Base-by-base conservation (phyloP, 352 stramenopile genomes). In the Globisporangium apiculatum region DNA sequence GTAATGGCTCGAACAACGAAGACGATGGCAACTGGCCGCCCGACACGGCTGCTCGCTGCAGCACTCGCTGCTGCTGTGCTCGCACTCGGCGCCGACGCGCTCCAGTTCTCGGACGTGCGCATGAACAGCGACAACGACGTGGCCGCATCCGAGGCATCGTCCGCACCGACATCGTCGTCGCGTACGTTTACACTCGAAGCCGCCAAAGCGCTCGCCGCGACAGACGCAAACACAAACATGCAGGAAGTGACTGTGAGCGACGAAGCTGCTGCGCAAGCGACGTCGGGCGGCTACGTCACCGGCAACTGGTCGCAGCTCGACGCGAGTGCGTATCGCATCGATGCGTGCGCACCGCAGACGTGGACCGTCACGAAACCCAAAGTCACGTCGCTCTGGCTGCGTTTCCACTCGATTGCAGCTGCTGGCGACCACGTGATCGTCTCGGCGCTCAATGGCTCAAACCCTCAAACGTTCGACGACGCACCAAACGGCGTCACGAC, bases 291-390 rank as follows among this genome's bases (percentile, higher is more conserved):
- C 9, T 79, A 71, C 49, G 59, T 62, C n/a, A 69, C 73, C 1
- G 75, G 72, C 37, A 60, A 61, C 14, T 73, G 57, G 51, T 66
- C 61, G 48, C 50, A 47, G 14, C 63, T 82, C n/a, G 64, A 70
- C 45, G 42, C 68, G 1, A 61, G 50, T 15, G 65, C 55, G 38
- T 84, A 78, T 55, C 55, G 50, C n/a, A 79, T 84, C 60, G 36
- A 72, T 1, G 17, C 64, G 35, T 84, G 75, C 46, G 54, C 69
- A 42, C 62, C 55, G 17, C 75, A 84, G 58, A 65, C 57, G 50
- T 84, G 75, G 72, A 79, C 64, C 46, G 67, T 84, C 61, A 79
- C 57, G 51, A 70, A 84, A 52, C 66, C 74, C 53, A 71, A 68
- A 50, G 70, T 68, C 10, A 69, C 51, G 17, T 66, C 72, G 8